Evolutionary conservation across 2,329 filamentous ascomycete species (phyloP), one percentile per base, ranked within the genome.

Genomic region (Paracoccidioides lutzii): DNA sequence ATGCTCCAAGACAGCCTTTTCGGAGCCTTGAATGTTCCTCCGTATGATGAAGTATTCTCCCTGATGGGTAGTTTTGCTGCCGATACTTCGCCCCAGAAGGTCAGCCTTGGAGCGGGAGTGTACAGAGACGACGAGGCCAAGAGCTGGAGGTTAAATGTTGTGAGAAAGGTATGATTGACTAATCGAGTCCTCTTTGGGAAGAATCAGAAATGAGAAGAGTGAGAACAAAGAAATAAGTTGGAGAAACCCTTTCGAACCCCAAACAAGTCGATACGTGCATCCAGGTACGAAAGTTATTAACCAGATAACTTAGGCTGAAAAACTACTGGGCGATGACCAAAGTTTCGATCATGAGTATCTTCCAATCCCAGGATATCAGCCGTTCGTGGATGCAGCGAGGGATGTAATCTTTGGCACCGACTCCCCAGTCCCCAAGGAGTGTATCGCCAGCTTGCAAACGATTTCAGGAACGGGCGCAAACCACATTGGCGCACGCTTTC

Each of bases 331-430:
- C 69, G 84, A 86, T 70, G 88, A 96, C 73, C 88, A 90, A 67
- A 80, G 88, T 54, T 81, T 93, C 65, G 91, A 96, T 75, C 93
- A 97, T 78, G 93, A 98, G 78, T 98, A 97, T 76, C 88, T 91
- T 56, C 90, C 91, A 56, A 97, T 97, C 71, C 85, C 89, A 61
- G 93, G 93, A 67, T 81, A 95, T 60, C 75, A 83, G 54, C 78
- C 83, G 59, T 95, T 97, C 76, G 91, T 89, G 56, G 79, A 81
- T 66, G 89, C 91, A 67, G 90, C 91, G 30, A 87, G 88, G 66
- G 88, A 93, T 76, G 79, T 97, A 62, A 86, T 95, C 63, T 82
- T 97, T 51, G 87, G 89, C 85, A 65, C 61, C 65, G 63, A 59
- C n/a, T 57, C 61, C 10, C 54, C 60, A n/a, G 55, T 63, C 33